Conservation (phyloP, 768 basidiomycete genomes). For the Calocybe gangraenosa region DNA sequence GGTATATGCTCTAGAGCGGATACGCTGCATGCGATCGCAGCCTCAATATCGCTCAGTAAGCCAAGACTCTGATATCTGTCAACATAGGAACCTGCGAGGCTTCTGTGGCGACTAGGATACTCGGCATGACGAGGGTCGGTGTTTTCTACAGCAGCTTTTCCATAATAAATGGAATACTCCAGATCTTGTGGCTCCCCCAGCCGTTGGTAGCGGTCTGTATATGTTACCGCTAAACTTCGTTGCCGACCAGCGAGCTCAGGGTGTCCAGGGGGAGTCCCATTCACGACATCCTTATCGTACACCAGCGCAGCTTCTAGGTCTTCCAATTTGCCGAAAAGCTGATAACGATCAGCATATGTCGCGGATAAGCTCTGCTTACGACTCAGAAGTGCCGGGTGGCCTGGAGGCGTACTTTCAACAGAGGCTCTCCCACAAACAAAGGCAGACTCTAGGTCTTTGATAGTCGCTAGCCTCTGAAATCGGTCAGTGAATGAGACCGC, state of each 20-base stretch:
- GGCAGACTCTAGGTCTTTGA: conserved; percentile 6
- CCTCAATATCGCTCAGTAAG: neutral
- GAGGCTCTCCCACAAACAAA: too few species aligned
- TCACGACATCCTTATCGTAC: neutral
- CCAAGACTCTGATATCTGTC: conserved; percentile 6
- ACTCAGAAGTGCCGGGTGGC: neutral
- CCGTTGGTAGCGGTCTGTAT: neutral
- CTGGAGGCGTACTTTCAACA: neutral
- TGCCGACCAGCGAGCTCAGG: conserved; percentile 5
- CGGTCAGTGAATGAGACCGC: conserved; percentile 1
- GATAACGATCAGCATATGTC: neutral
- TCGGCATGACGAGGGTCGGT: conserved; percentile 1
- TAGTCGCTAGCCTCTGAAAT: conserved; percentile 2
- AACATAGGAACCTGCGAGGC: neutral
- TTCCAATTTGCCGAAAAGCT: conserved; percentile 1
- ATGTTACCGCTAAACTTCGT: conserved; percentile 3
- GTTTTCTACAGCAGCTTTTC: conserved; percentile 2
- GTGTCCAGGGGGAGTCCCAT: conserved; percentile 1
- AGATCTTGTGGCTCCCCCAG: conserved; percentile 4
- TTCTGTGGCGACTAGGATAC: neutral
- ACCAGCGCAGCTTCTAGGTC: conserved; percentile 7
- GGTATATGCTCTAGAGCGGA: neutral
- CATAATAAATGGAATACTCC: conserved; percentile 4
- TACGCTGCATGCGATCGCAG: neutral
- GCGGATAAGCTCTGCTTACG: neutral